Evolutionary conservation across 495 filamentous ascomycete species (phyloP).

Genomic region (Hypoxylon crocopeplum): DNA sequence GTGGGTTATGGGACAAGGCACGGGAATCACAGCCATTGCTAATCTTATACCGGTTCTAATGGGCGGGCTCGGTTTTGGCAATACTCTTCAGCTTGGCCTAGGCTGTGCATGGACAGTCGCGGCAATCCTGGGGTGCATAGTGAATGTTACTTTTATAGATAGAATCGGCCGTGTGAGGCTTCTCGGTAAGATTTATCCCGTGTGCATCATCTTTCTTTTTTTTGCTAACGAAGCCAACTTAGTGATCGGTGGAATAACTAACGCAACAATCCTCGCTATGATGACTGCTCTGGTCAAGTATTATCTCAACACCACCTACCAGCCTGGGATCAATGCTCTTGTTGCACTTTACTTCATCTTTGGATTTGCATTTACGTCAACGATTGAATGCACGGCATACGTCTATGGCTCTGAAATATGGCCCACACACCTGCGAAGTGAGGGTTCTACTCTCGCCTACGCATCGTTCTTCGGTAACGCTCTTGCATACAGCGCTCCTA

Average conservation of each 20-base stretch:
- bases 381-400: slow-evolving; percentile 18
- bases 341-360: slow-evolving; percentile 8
- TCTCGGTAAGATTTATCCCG: slow-evolving; percentile 1
- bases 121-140: neutral
- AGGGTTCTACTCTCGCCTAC: slow-evolving; percentile 18
- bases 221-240: neutral
- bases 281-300: slow-evolving; percentile 14
- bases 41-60: slow-evolving; percentile 21
- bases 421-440: slow-evolving; percentile 21
- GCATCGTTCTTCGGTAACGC: slow-evolving; percentile 17
- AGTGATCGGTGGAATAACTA: slow-evolving; percentile 19
- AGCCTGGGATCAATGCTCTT: slow-evolving; percentile 6
- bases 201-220: neutral
- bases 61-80: slow-evolving; percentile 11
- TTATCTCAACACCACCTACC: slow-evolving; percentile 5
- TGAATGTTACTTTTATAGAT: slow-evolving; percentile 4
- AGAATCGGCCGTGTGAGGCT: slow-evolving; percentile 16
- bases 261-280: slow-evolving; percentile 5
- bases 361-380: slow-evolving; percentile 9
- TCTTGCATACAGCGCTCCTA: slow-evolving; percentile 16
- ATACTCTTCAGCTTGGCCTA: slow-evolving; percentile 17
- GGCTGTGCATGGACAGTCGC: slow-evolving; percentile 11
- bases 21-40: slow-evolving; percentile 5
- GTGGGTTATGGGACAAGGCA: slow-evolving; percentile 10
- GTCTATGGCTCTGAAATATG: slow-evolving; percentile 24